Percentiles rank a stretch among this genome's conserved stretches.
Conservation (phyloP, 2,329 filamentous ascomycete genomes). For the Colletotrichum agaves region DNA sequence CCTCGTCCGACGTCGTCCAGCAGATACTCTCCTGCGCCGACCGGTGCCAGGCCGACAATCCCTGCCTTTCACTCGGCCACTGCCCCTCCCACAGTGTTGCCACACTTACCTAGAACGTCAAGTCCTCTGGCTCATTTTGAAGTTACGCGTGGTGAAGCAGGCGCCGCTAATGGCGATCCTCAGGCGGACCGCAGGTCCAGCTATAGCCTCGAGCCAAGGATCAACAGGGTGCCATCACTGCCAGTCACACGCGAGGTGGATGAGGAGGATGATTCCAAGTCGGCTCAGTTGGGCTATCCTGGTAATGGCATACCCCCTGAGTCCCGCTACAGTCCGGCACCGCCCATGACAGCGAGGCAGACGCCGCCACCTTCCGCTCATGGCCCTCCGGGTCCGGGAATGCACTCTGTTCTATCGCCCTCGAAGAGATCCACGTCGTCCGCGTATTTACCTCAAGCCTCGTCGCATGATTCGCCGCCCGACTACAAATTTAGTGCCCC, state of each 20-base stretch:
- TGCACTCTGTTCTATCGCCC: slow-evolving; percentile 62
- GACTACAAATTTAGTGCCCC: slow-evolving; percentile 63
- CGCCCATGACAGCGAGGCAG: slow-evolving; percentile 50
- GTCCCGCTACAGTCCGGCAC: slow-evolving; percentile 52
- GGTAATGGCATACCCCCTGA: slow-evolving; percentile 42
- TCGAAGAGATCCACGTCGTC: slow-evolving; percentile 64
- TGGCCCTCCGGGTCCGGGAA: slow-evolving; percentile 47
- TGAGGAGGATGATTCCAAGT: slow-evolving; percentile 59
- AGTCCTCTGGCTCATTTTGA: slow-evolving; percentile 75
- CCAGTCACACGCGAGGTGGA: slow-evolving; percentile 72
- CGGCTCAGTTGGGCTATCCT: slow-evolving; percentile 13
- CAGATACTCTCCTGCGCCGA: slow-evolving; percentile 65
- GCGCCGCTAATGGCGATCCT: slow-evolving; percentile 51
- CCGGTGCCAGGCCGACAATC: slow-evolving; percentile 51
- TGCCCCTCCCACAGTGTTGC: slow-evolving; percentile 55
- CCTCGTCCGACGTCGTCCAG: slow-evolving; percentile 52
- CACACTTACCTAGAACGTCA: slow-evolving; percentile 72
- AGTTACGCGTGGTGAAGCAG: slow-evolving; percentile 48
- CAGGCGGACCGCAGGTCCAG: slow-evolving; percentile 60
- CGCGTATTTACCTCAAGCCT: slow-evolving; percentile 59
- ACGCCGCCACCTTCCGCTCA: slow-evolving; percentile 63
- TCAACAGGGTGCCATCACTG: slow-evolving; percentile 66
- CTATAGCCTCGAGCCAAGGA: slow-evolving; percentile 65
- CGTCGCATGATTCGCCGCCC: slow-evolving; percentile 41
- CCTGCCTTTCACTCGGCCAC: slow-evolving; percentile 54